Conservation (phyloP, 805 yeast genomes). For the Yarrowia bubula region DNA sequence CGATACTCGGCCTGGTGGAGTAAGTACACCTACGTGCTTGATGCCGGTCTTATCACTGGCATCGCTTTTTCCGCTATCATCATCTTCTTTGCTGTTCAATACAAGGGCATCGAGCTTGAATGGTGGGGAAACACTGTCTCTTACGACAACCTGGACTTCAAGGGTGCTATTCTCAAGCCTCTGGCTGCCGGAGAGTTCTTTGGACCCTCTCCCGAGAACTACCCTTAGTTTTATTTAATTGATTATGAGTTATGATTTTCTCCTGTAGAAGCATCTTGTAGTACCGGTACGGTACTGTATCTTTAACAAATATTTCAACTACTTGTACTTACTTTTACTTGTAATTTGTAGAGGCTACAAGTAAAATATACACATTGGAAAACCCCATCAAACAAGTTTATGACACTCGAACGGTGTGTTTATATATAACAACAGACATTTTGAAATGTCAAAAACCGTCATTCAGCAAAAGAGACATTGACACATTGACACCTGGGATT, state of each 20-base stretch:
- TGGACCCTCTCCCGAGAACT: slow-evolving; percentile 26
- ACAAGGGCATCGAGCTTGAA: slow-evolving; percentile 37
- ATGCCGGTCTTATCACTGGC: slow-evolving; percentile 51
- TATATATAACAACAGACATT: no score
- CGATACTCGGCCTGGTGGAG: slow-evolving; percentile 53
- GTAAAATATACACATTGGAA: no score
- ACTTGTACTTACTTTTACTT: no score
- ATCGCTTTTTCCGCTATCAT: slow-evolving; percentile 49
- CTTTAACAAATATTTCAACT: no score
- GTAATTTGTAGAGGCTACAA: no score
- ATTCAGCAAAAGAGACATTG: no score
- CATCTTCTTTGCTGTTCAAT: slow-evolving; percentile 46
- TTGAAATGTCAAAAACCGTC: no score
- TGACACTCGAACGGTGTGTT: no score
- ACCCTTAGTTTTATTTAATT: background rate
- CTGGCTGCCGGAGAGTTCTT: slow-evolving; percentile 18
- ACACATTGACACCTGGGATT: no score
- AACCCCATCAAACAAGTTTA: no score
- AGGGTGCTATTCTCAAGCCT: background rate
- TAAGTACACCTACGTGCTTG: slow-evolving; percentile 50
- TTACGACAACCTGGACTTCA: slow-evolving; percentile 27
- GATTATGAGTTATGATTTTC: background rate
- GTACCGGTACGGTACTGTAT: no score
- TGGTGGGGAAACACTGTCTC: slow-evolving; percentile 52
- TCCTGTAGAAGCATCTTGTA: no score